phyloP scores from a whole-genome alignment of 148 eudicot genomes.

The Rhododendron henanense region DNA sequence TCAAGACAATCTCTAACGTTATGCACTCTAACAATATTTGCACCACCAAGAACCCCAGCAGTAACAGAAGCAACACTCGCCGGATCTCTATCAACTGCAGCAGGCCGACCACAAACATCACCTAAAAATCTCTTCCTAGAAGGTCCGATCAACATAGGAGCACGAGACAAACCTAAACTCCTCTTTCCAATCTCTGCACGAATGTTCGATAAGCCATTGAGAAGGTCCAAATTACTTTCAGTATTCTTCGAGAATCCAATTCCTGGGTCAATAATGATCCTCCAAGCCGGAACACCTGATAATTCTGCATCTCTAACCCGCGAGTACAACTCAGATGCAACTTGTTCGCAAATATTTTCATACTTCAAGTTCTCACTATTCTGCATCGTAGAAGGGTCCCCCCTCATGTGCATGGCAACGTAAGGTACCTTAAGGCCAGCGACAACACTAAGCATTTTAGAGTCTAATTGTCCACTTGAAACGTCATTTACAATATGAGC shows the following conservation, averaged over 20 bases:
- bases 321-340: conserved; percentile 52
- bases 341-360: conserved; percentile 55
- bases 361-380: conserved; percentile 56
- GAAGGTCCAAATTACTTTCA: conserved; percentile 66
- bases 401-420: conserved; percentile 92
- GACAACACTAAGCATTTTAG: conserved; percentile 56
- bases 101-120: conserved; percentile 51
- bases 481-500: conserved; percentile 85
- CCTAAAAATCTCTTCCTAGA: conserved; percentile 88
- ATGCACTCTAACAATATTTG: conserved; percentile 87
- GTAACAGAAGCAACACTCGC: conserved; percentile 70
- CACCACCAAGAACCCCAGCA: conserved; percentile 72
- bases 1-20: conserved; percentile 62
- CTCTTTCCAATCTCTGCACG: conserved; percentile 60
- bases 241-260: conserved; percentile 87
- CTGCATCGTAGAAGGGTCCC: conserved; percentile 87
- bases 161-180: conserved; percentile 62
- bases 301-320: conserved; percentile 56
- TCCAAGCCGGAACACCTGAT: conserved; percentile 84
- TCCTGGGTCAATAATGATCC: conserved; percentile 77
- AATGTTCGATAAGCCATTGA: conserved; percentile 45
- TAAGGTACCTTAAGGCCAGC: conserved; percentile 69
- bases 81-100: conserved; percentile 65
- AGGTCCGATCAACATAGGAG: conserved; percentile 76
- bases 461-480: conserved; percentile 71